These are phyloP conservation scores for Dictyostelium discoideum DNA, from an alignment of 78 protist species.

Conservation along the genomic window DNA sequence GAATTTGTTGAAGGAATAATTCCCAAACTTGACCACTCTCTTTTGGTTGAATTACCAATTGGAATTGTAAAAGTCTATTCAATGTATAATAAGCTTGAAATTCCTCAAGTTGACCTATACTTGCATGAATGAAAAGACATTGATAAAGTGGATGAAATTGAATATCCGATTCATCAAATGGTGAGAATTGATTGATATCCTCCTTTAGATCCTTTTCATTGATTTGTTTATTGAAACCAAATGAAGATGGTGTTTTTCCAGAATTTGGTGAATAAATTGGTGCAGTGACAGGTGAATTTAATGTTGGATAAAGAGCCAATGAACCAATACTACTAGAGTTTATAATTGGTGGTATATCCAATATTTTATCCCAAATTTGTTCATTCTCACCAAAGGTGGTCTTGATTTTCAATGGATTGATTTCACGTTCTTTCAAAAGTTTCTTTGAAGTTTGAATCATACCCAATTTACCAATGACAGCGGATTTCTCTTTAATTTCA, in stretches of 20 bases:
- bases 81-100: slow-evolving; percentile 67
- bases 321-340: slow-evolving; percentile 41
- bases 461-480: slow-evolving; percentile 69
- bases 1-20: slow-evolving; percentile 59
- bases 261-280: neutral
- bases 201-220: slow-evolving; percentile 18
- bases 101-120: slow-evolving; percentile 38
- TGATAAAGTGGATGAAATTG: slow-evolving; percentile 76
- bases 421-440: slow-evolving; percentile 56
- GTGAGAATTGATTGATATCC: slow-evolving; percentile 39
- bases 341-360: slow-evolving; percentile 16
- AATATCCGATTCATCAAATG: slow-evolving; percentile 59
- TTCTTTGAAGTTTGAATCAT: slow-evolving; percentile 64
- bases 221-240: neutral
- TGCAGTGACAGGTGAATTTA: neutral
- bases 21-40: slow-evolving; percentile 75
- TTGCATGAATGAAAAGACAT: slow-evolving; percentile 57
- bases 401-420: slow-evolving; percentile 70
- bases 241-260: neutral
- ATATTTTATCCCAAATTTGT: slow-evolving; percentile 51
- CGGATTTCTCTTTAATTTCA: slow-evolving; percentile 71
- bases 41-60: slow-evolving; percentile 58
- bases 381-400: slow-evolving; percentile 75
- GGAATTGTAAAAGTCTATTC: slow-evolving; percentile 53
- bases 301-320: neutral